Evolutionary conservation across 2,329 filamentous ascomycete genomes (phyloP).

Genomic region (Aureobasidium lini): DNA sequence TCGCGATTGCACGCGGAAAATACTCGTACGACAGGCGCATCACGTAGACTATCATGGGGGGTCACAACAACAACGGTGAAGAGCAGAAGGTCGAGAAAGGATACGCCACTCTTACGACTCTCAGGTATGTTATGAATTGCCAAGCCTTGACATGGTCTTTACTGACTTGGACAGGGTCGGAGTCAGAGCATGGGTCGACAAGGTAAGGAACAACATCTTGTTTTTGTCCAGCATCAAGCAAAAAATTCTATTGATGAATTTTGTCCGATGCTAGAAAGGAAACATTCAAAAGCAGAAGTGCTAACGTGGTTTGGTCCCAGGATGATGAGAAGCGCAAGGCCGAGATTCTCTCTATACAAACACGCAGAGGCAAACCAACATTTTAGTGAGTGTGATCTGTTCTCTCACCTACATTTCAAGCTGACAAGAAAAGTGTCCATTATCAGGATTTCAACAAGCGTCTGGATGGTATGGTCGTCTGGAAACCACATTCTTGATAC

Average conservation of each 20-base stretch:
- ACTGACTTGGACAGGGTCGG: constrained; percentile 46
- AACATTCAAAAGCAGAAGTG: background rate
- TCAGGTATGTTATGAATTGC: constrained; percentile 53
- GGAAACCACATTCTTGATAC: constrained; percentile 28
- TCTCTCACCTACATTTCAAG: background rate
- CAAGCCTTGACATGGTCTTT: constrained; percentile 22
- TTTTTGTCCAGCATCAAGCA: too few species aligned
- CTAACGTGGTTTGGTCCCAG: constrained; percentile 29
- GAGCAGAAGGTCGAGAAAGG: constrained; percentile 60
- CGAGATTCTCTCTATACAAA: constrained; percentile 91
- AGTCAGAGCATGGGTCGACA: constrained; percentile 60
- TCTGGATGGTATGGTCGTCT: constrained; percentile 45
- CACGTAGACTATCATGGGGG: background rate
- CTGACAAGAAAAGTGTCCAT: constrained; percentile 55
- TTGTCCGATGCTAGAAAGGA: too few species aligned
- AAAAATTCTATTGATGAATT: too few species aligned
- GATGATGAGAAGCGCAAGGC: constrained; percentile 82
- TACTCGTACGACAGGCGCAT: background rate
- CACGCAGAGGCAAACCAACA: constrained; percentile 77
- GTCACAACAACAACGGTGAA: constrained; percentile 20
- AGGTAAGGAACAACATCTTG: constrained; percentile 43
- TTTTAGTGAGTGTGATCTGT: constrained; percentile 56
- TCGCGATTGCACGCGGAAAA: background rate
- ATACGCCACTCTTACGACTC: constrained; percentile 74
- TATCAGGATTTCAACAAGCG: constrained; percentile 98